Base-by-base conservation (phyloP, 1,284 basidiomycete species). In the Chalciporus piperatoides region DNA sequence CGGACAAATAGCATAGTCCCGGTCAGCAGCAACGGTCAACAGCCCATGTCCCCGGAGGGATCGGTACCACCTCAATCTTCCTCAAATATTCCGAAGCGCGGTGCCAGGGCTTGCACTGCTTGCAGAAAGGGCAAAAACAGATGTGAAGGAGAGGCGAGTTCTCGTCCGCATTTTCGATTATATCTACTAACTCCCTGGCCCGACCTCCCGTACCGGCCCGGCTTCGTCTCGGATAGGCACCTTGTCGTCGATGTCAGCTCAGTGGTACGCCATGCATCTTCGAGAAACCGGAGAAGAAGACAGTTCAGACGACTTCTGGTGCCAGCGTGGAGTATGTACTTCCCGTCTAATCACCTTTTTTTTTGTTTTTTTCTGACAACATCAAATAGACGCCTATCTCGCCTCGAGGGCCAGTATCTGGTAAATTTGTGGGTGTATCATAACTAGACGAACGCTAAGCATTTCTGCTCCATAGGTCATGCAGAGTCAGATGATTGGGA, bases 41-140 rank as follows among this genome's bases (percentile, higher is more conserved):
- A 59, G 27, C 40, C 24, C 6, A 65, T 66, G 58, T 3, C 58
- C 41, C 61, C 49, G 12, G 63, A 67, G 12, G 55, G 48, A 46
- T 59, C 57, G 17, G 36, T 45, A 44, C 56, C 19, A 27, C 39
- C 59, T 39, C 68, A 59, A 25, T 44, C 61, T 44, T 4, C 67
- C 30, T 65, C 72, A 25, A 82, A 87, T 67, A 86, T 88, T 57
- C 86, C 86, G 39, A 90, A 90, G 76, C 77, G 86, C 63, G 87
- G 86, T 23, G 84, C 86, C 51, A 75, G 85, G 57, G 86, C 87
- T 51, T 90, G 86, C 68, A 89, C 87, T 27, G 81, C 83, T 60
- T 89, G 90, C 70, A 82, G 90, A 61, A 90, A 87, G 71, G 91
- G 92, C 46, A 95, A 95, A 77, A 95, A 94, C 73, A 78, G 92